Evolutionary conservation across 169 alveolate genomes (phyloP).

Genomic region (Plasmodium knowlesi): DNA sequence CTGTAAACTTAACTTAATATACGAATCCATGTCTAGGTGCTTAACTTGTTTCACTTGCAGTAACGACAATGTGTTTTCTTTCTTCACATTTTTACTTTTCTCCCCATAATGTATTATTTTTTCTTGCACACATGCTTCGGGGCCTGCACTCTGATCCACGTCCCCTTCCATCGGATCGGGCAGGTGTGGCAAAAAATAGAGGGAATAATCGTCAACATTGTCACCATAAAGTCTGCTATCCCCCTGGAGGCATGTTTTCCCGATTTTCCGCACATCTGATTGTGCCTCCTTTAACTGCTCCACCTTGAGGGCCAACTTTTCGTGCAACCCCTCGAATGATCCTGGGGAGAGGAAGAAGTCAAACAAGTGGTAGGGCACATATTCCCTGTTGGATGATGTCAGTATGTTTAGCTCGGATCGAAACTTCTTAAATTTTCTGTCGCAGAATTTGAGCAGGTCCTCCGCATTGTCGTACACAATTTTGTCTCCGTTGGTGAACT

Average conservation of each 20-base stretch:
- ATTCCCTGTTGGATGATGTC: slow-evolving; percentile 70
- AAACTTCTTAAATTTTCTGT: slow-evolving; percentile 19
- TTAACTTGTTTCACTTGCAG: not conserved
- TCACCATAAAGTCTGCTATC: not conserved
- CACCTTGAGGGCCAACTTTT: not conserved
- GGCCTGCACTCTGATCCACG: not conserved
- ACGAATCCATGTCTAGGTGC: slow-evolving; percentile 22
- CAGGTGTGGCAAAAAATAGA: not conserved
- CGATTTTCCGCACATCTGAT: not conserved
- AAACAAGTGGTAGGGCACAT: slow-evolving; percentile 58
- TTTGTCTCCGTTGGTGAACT: slow-evolving; percentile 37
- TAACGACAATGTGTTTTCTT: not conserved
- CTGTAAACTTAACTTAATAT: slow-evolving; percentile 50
- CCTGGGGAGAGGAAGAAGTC: slow-evolving; percentile 20
- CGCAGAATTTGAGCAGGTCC: slow-evolving; percentile 24
- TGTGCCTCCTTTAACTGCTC: not conserved
- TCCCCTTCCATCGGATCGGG: not conserved
- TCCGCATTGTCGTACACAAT: slow-evolving; percentile 30
- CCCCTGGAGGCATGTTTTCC: not conserved
- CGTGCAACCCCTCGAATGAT: not conserved
- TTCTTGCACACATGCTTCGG: not conserved
- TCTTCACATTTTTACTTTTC: not conserved
- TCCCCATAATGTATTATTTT: not conserved
- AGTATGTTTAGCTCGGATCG: slow-evolving; percentile 24
- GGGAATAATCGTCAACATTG: not conserved